Evolutionary conservation across 2,329 filamentous ascomycete genomes (phyloP), one percentile per base, ranked within the genome.

Genomic region (Drechslerella dactyloides): DNA sequence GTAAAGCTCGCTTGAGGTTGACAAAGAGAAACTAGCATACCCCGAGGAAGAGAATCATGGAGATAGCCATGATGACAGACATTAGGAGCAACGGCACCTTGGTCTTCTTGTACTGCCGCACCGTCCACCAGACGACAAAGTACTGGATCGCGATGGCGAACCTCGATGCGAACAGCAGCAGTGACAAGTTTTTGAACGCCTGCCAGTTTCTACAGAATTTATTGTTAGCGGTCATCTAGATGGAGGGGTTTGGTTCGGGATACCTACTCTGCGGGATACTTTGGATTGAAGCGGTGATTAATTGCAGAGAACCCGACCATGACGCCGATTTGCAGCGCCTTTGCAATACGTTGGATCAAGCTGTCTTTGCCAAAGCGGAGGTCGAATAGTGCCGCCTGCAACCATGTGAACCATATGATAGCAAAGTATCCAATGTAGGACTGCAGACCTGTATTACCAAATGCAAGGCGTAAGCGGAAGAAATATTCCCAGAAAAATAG

Each of bases 321-420:
- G 44, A 86, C 84, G 24, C 84, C 86, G 3, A 89, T 84, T 74
- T 89, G 86, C 1, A 85, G 74, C 1, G 83, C 84, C 76, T 87
- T 85, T 72, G 83, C 84, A 27, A 82, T 74, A 33, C 87, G 83
- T 74, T 88, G 85, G 75, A 89, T 87, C 35, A 89, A 81, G 42
- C 84, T 86, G 77, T 90, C 87, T 23, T 85, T 82, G 0, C 85
- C 83, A 76, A 88, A 89, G 0, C 87, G 85, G 37, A 89, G 84
- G 78, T 90, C 87, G 77, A 86, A 88, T 0, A 89, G 79, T 6
- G 84, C 83, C 23, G 86, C 84, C 69, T 87, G 81, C 37, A 88
- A 82, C 87, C 87, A 89, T n/a, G 85, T 88, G 68, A 87, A 84
- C 87, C 87, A 89, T 4, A 89, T 80, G 17, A 89, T 81, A 21